phyloP scores from a whole-genome alignment of 371 early-diverging fungal genomes.

The Dentiscutata heterogama region DNA sequence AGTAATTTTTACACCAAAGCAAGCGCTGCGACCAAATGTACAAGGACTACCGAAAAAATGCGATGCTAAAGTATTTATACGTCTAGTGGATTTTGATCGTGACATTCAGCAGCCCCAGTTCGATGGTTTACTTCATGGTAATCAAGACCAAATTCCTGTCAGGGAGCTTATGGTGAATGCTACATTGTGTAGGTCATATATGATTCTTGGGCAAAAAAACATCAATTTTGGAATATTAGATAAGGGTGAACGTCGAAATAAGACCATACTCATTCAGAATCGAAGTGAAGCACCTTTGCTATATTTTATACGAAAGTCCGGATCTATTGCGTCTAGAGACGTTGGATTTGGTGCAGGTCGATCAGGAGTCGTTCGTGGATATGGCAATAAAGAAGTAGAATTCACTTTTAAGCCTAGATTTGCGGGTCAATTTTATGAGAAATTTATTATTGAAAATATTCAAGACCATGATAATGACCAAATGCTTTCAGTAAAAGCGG shows the following conservation, averaged over 20 bases:
- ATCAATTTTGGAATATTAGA: conserved; percentile 96
- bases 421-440: conserved; percentile 89
- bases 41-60: conserved; percentile 84
- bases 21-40: conserved; percentile 62
- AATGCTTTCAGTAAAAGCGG: conserved; percentile 86
- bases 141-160: conserved; percentile 85
- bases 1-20: conserved; percentile 81
- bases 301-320: conserved; percentile 95
- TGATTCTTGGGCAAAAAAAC: conserved; percentile 96
- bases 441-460: conserved; percentile 90
- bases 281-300: conserved; percentile 90
- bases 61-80: conserved; percentile 83
- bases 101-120: conserved; percentile 63
- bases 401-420: conserved; percentile 94
- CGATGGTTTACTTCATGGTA: conserved; percentile 76
- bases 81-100: conserved; percentile 83
- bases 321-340: conserved; percentile 95
- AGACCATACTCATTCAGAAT: conserved; percentile 92
- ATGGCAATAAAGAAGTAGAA: conserved; percentile 91
- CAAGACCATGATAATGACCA: conserved; percentile 89
- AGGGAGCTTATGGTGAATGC: conserved; percentile 92
- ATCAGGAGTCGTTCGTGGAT: conserved; percentile 91
- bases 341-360: conserved; percentile 80
- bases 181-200: conserved; percentile 83
- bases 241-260: conserved; percentile 87